Evolutionary conservation across 306 rosid genomes (phyloP), one percentile per base, ranked within the genome.

Genomic region (Ammopiptanthus mongolicus): DNA sequence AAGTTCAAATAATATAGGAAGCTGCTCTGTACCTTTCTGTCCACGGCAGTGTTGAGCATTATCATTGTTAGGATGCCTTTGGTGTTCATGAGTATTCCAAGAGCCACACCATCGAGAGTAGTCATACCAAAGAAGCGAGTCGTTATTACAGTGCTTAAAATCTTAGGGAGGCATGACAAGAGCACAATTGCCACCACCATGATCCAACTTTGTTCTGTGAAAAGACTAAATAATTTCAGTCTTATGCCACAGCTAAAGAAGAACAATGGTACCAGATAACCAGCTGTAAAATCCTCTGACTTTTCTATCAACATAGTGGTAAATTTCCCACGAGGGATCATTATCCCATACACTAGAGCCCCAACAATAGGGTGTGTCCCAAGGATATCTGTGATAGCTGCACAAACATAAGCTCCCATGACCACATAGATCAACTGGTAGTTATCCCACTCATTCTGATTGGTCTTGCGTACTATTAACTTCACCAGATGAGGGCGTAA

Each of bases 51-150:
- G 42, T 65, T 71, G 12, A 85, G 75, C 66, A 85, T 53, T 51
- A 85, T 22, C 1, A 85, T 17, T 9, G 84, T 31, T 65, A 85
- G 66, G 78, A 82, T 23, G 34, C 85, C 89, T 58, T 86, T 86
- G 65, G 89, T 56, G 81, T 86, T 86, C 69, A 82, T 57, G 12
- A 85, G 78, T 1, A 86, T 18, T 11, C 87, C 89, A 73, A 86
- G 36, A 47, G 84, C 75, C 55, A 74, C 23, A 33, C 84, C 82
- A 57, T 86, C 81, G 39, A 28, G 72, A 73, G 31, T 11, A 10
- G 76, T 47, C 70, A 86, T 65, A 0, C 84, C 78, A 29, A 6
- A 74, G 29, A 79, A 68, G 4, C n/a, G n/a, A 10, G 78, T 56
- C 5, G 46, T 69, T 17, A 77, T 17, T 0, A 82, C 33, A 29